A percentile compares a stretch with the other conserved stretches of the same genome.
Evolutionary conservation across 2,329 filamentous ascomycete species (phyloP).

Genomic region (Orbilia brochopaga): DNA sequence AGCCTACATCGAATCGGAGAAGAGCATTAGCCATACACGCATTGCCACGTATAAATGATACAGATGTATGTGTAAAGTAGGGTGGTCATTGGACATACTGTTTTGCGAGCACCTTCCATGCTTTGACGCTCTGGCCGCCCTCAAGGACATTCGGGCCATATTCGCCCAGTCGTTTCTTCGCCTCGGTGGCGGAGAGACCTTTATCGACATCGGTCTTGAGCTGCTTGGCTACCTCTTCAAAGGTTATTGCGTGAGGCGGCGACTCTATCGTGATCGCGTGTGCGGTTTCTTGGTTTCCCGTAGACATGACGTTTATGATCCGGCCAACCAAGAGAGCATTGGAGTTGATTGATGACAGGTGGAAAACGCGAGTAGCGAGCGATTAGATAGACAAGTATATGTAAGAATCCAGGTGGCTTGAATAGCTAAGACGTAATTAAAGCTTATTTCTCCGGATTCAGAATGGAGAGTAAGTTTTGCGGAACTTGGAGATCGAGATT

Average conservation of each 20-base stretch:
- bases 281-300: conserved; percentile 29
- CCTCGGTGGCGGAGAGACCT: conserved; percentile 69
- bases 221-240: conserved; percentile 68
- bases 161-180: conserved; percentile 65
- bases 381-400: not conserved
- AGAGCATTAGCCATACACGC: not conserved
- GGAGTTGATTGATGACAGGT: not conserved
- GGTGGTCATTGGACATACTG: conserved; percentile 74
- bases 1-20: conserved; percentile 8
- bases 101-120: conserved; percentile 73
- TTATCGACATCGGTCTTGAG: conserved; percentile 70
- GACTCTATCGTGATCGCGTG: conserved; percentile 20
- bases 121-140: conserved; percentile 69
- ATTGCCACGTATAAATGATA: not conserved
- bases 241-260: conserved; percentile 62
- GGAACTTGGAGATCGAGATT: conserved; percentile 42
- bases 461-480: conserved; percentile 38
- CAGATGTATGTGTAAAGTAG: conserved; percentile 68
- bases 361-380: not conserved
- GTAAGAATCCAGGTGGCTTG: not conserved
- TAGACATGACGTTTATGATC: conserved; percentile 30
- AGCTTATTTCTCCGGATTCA: conserved; percentile 35
- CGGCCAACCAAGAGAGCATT: conserved; percentile 36
- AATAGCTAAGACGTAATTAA: conserved; percentile 2
- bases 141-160: conserved; percentile 75